These are phyloP conservation scores for Cystobasidiaceae sp. DNA, from an alignment of 1,284 basidiomycete species.

Conservation along the genomic window DNA sequence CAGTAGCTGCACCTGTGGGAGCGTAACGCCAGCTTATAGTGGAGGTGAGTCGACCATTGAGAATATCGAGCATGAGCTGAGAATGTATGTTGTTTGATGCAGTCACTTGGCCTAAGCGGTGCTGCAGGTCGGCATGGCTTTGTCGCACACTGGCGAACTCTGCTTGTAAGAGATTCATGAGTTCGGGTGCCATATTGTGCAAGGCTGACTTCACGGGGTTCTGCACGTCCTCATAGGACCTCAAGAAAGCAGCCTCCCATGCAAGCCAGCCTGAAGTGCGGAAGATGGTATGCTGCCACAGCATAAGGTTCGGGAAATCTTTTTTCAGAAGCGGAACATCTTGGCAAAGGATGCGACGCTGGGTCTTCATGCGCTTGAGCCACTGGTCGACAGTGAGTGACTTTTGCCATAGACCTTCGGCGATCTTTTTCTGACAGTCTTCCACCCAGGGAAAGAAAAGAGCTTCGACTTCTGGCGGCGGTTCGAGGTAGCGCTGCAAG, in stretches of 20 bases:
- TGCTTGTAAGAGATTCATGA: background rate
- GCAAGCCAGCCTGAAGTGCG: background rate
- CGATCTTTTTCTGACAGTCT: background rate
- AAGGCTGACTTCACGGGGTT: too few species aligned
- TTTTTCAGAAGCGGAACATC: background rate
- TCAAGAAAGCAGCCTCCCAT: background rate
- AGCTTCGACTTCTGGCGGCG: background rate
- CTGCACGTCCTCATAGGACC: too few species aligned
- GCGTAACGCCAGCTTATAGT: background rate
- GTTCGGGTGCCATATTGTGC: background rate
- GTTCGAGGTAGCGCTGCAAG: background rate
- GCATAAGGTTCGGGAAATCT: background rate
- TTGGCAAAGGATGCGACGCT: background rate
- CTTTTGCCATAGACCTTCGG: background rate
- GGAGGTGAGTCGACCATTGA: background rate
- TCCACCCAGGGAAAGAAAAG: slow-evolving; percentile 1
- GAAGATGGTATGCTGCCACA: background rate
- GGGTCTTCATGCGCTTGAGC: background rate
- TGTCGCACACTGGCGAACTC: background rate
- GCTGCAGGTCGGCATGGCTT: background rate
- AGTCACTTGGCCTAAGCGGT: background rate
- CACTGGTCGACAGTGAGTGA: background rate
- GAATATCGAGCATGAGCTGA: background rate
- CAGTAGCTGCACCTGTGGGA: background rate
- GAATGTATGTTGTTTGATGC: background rate